Percentiles rank a stretch among this genome's conserved stretches.
phyloP scores from a whole-genome alignment of 805 yeast species.

The Candida corydali region DNA sequence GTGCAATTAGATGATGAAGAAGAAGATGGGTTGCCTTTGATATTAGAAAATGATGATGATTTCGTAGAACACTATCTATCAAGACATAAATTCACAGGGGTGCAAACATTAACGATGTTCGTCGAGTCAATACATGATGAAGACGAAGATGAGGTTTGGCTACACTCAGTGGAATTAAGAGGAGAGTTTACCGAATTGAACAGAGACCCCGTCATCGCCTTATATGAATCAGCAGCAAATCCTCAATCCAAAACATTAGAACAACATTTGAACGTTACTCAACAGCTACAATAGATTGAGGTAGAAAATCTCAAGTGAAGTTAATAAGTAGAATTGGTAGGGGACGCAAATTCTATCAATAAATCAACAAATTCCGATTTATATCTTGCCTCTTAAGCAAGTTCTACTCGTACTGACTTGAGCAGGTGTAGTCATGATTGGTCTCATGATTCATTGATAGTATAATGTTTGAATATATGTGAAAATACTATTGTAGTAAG shows the following conservation, averaged over 20 bases:
- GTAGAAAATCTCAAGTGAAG: too few species aligned
- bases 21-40: constrained; percentile 34
- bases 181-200: constrained; percentile 60
- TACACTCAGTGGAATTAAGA: constrained; percentile 73
- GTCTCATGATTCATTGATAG: too few species aligned
- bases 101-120: constrained; percentile 63
- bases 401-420: too few species aligned
- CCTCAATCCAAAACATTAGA: constrained; percentile 39
- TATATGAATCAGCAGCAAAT: constrained; percentile 90
- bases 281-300: neutral
- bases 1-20: constrained; percentile 39
- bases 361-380: too few species aligned
- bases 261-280: constrained; percentile 2
- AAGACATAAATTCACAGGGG: constrained; percentile 67
- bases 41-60: constrained; percentile 32
- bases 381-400: too few species aligned
- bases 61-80: constrained; percentile 84
- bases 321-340: too few species aligned
- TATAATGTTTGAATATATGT: too few species aligned
- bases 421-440: too few species aligned
- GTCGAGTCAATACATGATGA: constrained; percentile 56
- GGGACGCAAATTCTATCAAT: too few species aligned
- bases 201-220: constrained; percentile 67
- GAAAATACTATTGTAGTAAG: too few species aligned
- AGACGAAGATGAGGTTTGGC: constrained; percentile 47